Evolutionary conservation across 176 grass and related monocot genomes (phyloP).

Genomic region (Cymbopogon citratus): DNA sequence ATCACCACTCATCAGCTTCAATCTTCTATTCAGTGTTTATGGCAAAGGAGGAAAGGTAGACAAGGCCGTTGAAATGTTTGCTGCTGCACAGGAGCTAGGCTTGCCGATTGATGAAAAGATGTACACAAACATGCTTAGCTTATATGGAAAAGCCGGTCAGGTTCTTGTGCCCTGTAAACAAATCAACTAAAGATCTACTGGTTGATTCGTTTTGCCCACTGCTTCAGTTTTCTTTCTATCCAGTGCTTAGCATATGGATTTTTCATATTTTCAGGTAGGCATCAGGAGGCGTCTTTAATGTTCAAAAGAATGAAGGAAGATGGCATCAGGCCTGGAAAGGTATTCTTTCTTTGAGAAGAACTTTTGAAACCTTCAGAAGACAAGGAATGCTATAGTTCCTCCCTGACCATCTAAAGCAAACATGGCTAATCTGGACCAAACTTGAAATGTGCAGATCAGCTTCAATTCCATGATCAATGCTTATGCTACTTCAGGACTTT

Average conservation of each 20-base stretch:
- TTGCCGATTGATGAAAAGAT: constrained; percentile 59
- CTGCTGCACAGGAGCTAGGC: constrained; percentile 51
- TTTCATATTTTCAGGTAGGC: constrained; percentile 50
- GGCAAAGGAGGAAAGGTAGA: constrained; percentile 85
- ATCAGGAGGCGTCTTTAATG: constrained; percentile 50
- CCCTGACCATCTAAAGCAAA: background rate
- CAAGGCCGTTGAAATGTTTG: constrained; percentile 75
- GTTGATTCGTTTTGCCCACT: background rate
- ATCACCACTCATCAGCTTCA: constrained; percentile 23
- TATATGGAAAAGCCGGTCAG: constrained; percentile 81
- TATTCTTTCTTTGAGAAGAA: constrained; percentile 12
- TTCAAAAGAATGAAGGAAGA: constrained; percentile 81
- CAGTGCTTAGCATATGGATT: background rate
- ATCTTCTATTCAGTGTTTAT: constrained; percentile 69
- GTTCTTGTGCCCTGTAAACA: background rate
- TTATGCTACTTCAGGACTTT: constrained; percentile 59
- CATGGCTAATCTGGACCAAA: background rate
- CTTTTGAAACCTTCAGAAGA: background rate
- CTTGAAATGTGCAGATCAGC: constrained; percentile 65
- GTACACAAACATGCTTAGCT: constrained; percentile 84
- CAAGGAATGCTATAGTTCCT: background rate
- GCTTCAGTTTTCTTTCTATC: background rate
- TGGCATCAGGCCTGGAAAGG: constrained; percentile 85
- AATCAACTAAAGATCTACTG: background rate
- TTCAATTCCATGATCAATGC: constrained; percentile 86